Evolutionary conservation across 1,284 basidiomycete species (phyloP).

Genomic region (Moesziomyces parantarcticus): DNA sequence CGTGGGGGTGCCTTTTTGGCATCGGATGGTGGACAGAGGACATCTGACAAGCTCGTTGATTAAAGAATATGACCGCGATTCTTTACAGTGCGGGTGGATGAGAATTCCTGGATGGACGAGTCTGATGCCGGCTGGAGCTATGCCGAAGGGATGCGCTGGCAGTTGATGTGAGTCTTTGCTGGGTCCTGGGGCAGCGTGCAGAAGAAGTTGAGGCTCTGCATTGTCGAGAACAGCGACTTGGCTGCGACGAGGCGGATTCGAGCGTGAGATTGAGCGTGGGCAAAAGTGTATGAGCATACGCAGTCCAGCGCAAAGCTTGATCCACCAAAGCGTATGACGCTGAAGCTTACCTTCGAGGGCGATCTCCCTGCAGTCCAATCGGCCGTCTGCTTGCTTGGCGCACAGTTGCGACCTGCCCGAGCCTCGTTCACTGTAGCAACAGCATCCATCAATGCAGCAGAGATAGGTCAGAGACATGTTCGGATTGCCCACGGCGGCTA

Average conservation of each 20-base stretch:
- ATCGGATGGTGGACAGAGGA: not conserved
- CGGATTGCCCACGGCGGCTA: too few species aligned
- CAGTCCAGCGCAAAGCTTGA: too few species aligned
- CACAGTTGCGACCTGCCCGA: conserved; percentile 42
- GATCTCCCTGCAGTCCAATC: conserved; percentile 42
- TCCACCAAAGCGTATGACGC: not conserved
- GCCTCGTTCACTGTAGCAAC: conserved; percentile 29
- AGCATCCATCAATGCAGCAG: not conserved
- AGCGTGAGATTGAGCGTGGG: not conserved
- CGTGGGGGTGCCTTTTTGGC: too few species aligned
- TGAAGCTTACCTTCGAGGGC: conserved; percentile 48
- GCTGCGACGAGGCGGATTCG: conserved; percentile 14
- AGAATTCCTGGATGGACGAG: not conserved
- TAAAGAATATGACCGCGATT: not conserved
- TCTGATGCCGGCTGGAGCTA: conserved; percentile 2
- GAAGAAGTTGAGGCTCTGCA: conserved; percentile 58
- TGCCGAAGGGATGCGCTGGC: conserved; percentile 46
- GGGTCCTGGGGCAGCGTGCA: conserved; percentile 54
- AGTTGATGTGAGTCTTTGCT: conserved; percentile 53
- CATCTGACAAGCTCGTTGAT: not conserved
- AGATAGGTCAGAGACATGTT: too few species aligned
- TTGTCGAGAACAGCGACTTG: conserved; percentile 51
- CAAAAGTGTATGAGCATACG: not conserved
- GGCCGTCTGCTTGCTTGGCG: conserved; percentile 37
- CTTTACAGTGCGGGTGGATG: not conserved